Evolutionary conservation across 306 rosid genomes (phyloP).

Genomic region (Trifolium repens): DNA sequence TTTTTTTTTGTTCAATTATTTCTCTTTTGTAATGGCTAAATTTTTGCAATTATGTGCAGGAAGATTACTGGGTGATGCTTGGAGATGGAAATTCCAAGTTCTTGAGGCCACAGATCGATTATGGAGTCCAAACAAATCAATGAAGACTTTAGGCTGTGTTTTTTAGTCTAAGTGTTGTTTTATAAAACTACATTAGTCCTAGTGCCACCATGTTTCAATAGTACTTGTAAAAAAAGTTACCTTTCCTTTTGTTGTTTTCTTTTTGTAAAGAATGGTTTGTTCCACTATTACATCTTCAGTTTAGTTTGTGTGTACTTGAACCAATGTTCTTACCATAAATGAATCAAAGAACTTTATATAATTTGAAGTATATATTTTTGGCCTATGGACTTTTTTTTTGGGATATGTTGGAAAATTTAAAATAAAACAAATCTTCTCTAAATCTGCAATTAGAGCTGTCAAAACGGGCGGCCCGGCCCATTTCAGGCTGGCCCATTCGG

Average conservation of each 20-base stretch:
- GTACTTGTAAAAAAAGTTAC: neutral
- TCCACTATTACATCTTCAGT: neutral
- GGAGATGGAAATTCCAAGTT: neutral
- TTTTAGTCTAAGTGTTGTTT: neutral
- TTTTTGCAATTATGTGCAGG: neutral
- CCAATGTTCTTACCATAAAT: no score
- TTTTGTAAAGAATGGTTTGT: neutral
- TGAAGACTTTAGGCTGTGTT: neutral
- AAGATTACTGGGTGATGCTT: neutral
- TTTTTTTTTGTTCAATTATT: neutral
- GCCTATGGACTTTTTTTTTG: no score
- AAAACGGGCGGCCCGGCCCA: no score
- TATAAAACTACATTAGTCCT: neutral
- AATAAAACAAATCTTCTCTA: no score
- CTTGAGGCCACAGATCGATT: neutral
- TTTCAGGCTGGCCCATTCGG: no score
- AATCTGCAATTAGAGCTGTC: no score
- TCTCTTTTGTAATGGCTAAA: neutral
- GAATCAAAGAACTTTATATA: neutral
- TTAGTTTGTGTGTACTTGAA: neutral
- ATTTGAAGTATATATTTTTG: no score
- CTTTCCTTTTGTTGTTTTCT: neutral
- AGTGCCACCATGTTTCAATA: neutral
- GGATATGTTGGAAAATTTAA: no score
- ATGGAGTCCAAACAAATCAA: neutral